Evolutionary conservation across 2,329 filamentous ascomycete genomes (phyloP), one percentile per base, ranked within the genome.

Genomic region (Trichoderma sp.): DNA sequence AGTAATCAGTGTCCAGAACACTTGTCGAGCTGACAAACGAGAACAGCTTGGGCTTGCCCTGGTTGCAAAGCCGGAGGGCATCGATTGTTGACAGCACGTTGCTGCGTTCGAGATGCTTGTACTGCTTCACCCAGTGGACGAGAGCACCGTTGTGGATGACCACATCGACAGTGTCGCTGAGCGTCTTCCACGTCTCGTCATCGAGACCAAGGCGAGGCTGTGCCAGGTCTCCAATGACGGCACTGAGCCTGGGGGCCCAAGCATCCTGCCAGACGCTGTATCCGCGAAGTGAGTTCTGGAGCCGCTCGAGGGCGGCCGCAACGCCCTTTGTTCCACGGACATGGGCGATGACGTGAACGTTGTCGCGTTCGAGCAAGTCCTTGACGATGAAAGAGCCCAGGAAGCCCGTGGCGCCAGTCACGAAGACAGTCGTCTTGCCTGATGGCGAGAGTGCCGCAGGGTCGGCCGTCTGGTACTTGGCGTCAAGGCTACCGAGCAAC

Each of bases 31-130:
- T 97, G 69, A 97, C 88, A 70, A 96, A 97, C 1, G 73, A 52
- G 68, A 97, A 88, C 6, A 84, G 82, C 83, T 97, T 97, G 6
- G 91, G 82, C 75, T 88, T 93, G 34, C 90, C 91, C 39, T 82
- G 79, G n/a, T 85, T 85, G 74, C 92, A 96, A 47, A 97, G 86
- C 68, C 83, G 81, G 73, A 97, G 82, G 9, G 86, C 84, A 61
- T 93, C 90, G 28, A 97, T 79, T 0, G 92, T 96, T 14, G 87
- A 89, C n/a, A 90, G 79, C 0, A 97, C 93, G 73, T 97, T 97
- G 65, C 89, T 82, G 0, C 84, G 80, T 74, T 85, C 86, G 70
- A 97, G 83, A 44, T 87, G 84, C 19, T 87, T 82, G 76, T 97
- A 97, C 7, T 85, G 87, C 72, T 88, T 83, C 24, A 97, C 86